A percentile compares a stretch with the other conserved stretches of the same genome.
These are phyloP conservation scores for Deinandra increscens DNA, from an alignment of 129 eudicot genomes.

Conservation along the genomic window DNA sequence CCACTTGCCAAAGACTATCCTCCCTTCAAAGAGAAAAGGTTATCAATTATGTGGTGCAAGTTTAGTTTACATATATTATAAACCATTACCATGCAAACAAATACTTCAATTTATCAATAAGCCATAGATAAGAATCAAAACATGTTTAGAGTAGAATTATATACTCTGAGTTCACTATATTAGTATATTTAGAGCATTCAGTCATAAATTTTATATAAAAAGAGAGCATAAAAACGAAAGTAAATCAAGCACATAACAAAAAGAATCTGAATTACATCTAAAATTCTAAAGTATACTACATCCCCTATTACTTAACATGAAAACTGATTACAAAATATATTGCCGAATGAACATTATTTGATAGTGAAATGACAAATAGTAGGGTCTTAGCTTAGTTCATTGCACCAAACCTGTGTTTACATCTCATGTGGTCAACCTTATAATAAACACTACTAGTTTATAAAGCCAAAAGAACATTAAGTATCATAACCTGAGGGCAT, in stretches of 20 bases:
- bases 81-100: neutral
- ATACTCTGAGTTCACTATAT: neutral
- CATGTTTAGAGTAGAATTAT: neutral
- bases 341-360: neutral
- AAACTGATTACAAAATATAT: neutral
- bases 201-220: neutral
- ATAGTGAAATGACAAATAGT: slow-evolving; percentile 2
- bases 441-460: neutral
- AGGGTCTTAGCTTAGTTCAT: neutral
- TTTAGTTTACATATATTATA: neutral
- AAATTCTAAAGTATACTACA: too few relatives aligned
- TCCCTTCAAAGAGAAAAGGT: slow-evolving; percentile 46
- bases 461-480: neutral
- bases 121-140: neutral
- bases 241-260: too few relatives aligned
- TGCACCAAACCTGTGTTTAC: neutral
- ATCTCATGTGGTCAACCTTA: neutral
- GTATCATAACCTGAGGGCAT: neutral
- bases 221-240: too few relatives aligned
- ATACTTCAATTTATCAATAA: neutral
- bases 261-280: neutral
- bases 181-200: neutral
- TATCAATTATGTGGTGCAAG: slow-evolving; percentile 5
- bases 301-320: neutral
- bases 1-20: slow-evolving; percentile 93